Evolutionary conservation across 495 filamentous ascomycete species (phyloP), one percentile per base, ranked within the genome.

Genomic region (Astrocystis sublimbata): DNA sequence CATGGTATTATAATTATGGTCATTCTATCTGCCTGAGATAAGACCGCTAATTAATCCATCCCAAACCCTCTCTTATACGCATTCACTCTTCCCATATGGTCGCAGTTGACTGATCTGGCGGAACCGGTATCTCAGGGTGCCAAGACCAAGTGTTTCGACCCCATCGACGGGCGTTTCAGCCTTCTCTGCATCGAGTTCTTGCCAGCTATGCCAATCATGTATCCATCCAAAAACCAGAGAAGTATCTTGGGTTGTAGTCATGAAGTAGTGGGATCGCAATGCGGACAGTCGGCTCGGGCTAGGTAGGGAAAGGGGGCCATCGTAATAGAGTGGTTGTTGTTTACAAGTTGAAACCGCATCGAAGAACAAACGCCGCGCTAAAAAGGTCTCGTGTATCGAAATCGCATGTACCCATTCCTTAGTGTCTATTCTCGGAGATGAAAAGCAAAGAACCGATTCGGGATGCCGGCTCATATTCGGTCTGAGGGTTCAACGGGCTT

Each of bases 401-500:
- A 31, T 45, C 47, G 10, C 28, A 53, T 45, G 6, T 28, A 41
- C 46, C 33, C 46, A 52, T 40, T 42, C 46, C 50, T 30, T 42
- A 35, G n/a, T 40, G 19, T 19, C n/a, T 40, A 17, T 26, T 0
- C 46, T 59, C 42, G 43, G n/a, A n/a, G n/a, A 49, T 1, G 23
- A n/a, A 8, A 17, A 2, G 30, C n/a, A 49, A 49, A 49, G 17
- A 19, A 23, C 12, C 8, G 9, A 4, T 8, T 33, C 31, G 30
- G n/a, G 41, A 7, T 40, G 13, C 17, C 35, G 26, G 4, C 49
- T 63, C 43, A 72, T 53, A 72, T 24, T 40, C 60, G 67, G 52
- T 68, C 68, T 46, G 36, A 13, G 13, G 70, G 65, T 62, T 72
- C 58, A 40, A 72, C 65, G 42, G 70, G 67, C 58, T 70, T 72